Base-by-base conservation (phyloP, 129 eudicot genomes). In the Kitagawia praeruptora region DNA sequence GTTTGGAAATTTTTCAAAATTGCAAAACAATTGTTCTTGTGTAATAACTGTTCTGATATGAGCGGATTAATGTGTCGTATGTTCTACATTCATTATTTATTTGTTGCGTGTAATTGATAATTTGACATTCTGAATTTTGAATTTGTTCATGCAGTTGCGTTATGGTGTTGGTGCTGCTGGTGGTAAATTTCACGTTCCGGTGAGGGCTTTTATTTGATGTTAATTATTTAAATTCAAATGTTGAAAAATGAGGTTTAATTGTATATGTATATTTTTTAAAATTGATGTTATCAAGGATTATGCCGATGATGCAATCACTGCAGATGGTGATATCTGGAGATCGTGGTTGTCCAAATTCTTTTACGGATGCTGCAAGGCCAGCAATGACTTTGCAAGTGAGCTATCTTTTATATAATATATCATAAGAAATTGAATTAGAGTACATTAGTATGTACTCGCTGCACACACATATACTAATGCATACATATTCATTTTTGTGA, bases 341-440 rank as follows among this genome's bases (percentile, higher is more conserved):
- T 81, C 92, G 16, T 80, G 83, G 75, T 82, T 82, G 80, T 88
- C 97, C 0, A 81, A 83, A 38, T 87, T 81, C 79, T 94, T 87
- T 78, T 82, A 82, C 63, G 98, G 97, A 53, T 94, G 98, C 82
- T 87, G 97, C 71, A 90, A 88, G 84, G 86, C 98, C 77, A 91
- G 92, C 92, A 82, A 8, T 73, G 87, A 82, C 76, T 94, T 91
- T 85, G 89, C 92, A 49, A 85, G 98, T 94, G 80, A 44, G 98
- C 87, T 40, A 61, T 58, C 31, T 58, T 58, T 49, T 2, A 78
- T 79, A 4, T 2, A 13, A 25, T 63, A 25, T 63, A 16, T 18
- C 63, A 54, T 79, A 54, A 18, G 12, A 47, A 51, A 79, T 25
- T 28, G 71, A 39, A 61, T 61, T 61, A 23, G 4, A 63, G 70